phyloP scores from a whole-genome alignment of 2,329 filamentous ascomycete genomes.

The Nemania sp. region DNA sequence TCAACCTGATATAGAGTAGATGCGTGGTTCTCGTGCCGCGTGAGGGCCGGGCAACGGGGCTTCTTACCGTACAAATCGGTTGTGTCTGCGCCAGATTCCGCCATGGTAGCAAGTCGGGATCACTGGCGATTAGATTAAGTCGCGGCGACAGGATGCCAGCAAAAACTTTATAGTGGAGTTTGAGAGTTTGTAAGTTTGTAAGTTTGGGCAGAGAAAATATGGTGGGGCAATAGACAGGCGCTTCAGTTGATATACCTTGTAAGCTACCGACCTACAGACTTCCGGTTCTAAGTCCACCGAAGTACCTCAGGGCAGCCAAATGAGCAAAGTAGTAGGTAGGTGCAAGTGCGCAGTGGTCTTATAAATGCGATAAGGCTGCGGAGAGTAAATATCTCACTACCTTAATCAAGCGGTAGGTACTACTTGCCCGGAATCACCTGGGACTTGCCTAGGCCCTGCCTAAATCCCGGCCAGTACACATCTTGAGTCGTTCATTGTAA shows the following conservation, averaged over 20 bases:
- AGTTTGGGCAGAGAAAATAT: conserved; percentile 22
- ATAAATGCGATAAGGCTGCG: too few species aligned
- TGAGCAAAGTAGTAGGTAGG: too few species aligned
- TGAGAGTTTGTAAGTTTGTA: conserved; percentile 15
- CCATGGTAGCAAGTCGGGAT: conserved; percentile 32
- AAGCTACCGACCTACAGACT: too few species aligned
- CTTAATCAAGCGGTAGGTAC: too few species aligned
- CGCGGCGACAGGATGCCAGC: neutral
- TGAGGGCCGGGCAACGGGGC: neutral
- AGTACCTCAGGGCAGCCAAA: too few species aligned
- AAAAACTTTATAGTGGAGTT: conserved; percentile 31
- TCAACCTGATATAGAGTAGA: neutral
- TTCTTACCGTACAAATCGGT: conserved; percentile 61
- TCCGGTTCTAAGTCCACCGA: too few species aligned
- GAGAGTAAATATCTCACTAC: too few species aligned
- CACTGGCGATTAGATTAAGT: conserved; percentile 2
- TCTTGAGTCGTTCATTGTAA: too few species aligned
- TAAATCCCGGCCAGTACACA: too few species aligned
- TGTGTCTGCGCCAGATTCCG: conserved; percentile 32
- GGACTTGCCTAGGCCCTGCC: too few species aligned
- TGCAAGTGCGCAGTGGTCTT: too few species aligned
- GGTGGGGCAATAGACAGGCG: conserved; percentile 14
- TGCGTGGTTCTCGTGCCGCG: neutral
- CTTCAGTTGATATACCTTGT: neutral
- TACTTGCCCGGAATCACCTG: too few species aligned